These are phyloP conservation scores for Podaxis sp. DNA, from an alignment of 768 basidiomycete genomes.

Conservation along the genomic window DNA sequence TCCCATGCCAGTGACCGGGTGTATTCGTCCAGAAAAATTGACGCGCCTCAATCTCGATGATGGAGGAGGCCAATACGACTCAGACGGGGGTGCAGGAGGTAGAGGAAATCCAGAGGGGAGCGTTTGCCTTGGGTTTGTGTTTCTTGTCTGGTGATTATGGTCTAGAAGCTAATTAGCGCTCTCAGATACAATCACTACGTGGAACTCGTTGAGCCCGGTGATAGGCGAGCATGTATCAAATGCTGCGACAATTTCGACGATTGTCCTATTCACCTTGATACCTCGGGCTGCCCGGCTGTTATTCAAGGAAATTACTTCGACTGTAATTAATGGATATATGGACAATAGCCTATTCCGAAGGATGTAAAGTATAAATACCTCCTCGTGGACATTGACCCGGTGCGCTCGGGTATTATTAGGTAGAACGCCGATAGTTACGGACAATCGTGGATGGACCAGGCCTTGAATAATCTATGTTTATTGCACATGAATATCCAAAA, in stretches of 20 bases:
- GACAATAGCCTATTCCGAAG: neutral
- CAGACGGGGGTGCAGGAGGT: constrained; percentile 50
- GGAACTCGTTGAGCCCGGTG: constrained; percentile 53
- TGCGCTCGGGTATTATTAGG: neutral
- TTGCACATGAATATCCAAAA: no score
- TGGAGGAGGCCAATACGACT: constrained; percentile 55
- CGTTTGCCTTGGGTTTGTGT: constrained; percentile 44
- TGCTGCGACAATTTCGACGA: constrained; percentile 54
- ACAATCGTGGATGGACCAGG: neutral
- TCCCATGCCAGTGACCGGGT: constrained; percentile 49
- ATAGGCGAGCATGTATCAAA: constrained; percentile 50
- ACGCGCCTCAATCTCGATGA: constrained; percentile 44
- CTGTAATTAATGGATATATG: constrained; percentile 27
- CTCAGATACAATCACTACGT: constrained; percentile 55
- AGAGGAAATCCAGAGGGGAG: constrained; percentile 49
- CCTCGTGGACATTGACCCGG: neutral
- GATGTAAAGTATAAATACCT: neutral
- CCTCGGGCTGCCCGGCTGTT: constrained; percentile 47
- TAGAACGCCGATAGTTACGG: neutral
- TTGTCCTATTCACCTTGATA: constrained; percentile 48
- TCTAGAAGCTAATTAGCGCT: neutral
- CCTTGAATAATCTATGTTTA: no score
- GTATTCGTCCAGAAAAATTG: constrained; percentile 42
- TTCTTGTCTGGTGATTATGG: constrained; percentile 15
- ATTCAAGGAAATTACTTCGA: constrained; percentile 55